Percentiles rank a stretch among this genome's conserved stretches.
phyloP scores from a whole-genome alignment of 2,329 filamentous ascomycete genomes.

The Furcasterigmium sp. region DNA sequence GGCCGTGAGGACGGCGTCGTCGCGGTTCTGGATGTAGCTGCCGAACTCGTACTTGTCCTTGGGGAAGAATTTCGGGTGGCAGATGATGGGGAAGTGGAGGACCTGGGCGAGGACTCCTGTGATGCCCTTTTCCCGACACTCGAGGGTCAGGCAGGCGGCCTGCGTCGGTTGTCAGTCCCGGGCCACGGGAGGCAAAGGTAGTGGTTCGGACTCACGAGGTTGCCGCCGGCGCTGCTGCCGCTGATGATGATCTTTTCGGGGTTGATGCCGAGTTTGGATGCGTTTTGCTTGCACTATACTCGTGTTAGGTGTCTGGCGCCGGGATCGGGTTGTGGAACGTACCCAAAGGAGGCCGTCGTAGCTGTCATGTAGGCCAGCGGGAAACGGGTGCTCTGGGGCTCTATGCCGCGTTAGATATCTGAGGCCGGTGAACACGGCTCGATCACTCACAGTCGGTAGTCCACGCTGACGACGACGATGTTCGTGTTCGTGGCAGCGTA shows the following conservation, averaged over 20 bases:
- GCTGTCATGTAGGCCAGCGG: constrained; percentile 26
- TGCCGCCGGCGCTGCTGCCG: constrained; percentile 29
- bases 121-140: constrained; percentile 23
- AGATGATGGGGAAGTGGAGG: constrained; percentile 26
- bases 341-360: constrained; percentile 32
- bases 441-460: constrained; percentile 28
- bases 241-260: constrained; percentile 27
- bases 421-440: not conserved
- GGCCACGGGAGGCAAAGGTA: too few relatives aligned
- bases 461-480: constrained; percentile 20
- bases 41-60: constrained; percentile 25
- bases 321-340: not conserved
- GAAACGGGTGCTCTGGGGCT: constrained; percentile 30
- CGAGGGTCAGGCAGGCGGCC: constrained; percentile 21
- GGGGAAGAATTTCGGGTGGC: constrained; percentile 29
- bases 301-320: not conserved
- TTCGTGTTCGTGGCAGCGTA: constrained; percentile 12
- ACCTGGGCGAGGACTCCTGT: constrained; percentile 25
- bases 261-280: constrained; percentile 20
- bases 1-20: constrained; percentile 22
- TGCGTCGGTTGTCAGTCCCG: constrained; percentile 7
- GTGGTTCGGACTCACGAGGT: constrained; percentile 25
- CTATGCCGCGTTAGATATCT: constrained; percentile 10
- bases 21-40: constrained; percentile 25
- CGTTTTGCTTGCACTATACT: constrained; percentile 22